A percentile compares a stretch with the other conserved stretches of the same genome.
These are phyloP conservation scores for Pythium angustatum DNA, from an alignment of 352 stramenopile genomes.

Conservation along the genomic window DNA sequence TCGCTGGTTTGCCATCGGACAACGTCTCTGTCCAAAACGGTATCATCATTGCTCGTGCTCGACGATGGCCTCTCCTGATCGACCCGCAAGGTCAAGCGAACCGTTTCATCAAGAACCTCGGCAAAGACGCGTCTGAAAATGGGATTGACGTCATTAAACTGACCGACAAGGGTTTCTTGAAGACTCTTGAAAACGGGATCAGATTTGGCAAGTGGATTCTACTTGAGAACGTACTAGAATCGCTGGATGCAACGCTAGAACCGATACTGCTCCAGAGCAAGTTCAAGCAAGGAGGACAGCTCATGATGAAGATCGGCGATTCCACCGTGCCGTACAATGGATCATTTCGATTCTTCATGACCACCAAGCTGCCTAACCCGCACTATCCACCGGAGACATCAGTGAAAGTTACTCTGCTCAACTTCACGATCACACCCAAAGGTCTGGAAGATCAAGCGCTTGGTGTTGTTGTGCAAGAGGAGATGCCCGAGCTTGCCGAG, in stretches of 20 bases:
- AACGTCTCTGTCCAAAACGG: conserved; percentile 92
- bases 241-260: conserved; percentile 88
- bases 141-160: conserved; percentile 85
- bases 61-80: conserved; percentile 91
- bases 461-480: conserved; percentile 91
- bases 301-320: conserved; percentile 94
- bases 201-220: conserved; percentile 93
- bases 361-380: conserved; percentile 91
- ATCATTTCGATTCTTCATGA: conserved; percentile 93
- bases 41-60: conserved; percentile 90
- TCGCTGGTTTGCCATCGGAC: conserved; percentile 90
- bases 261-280: conserved; percentile 91
- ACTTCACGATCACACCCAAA: conserved; percentile 92
- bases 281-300: conserved; percentile 91
- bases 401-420: conserved; percentile 92
- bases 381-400: conserved; percentile 93
- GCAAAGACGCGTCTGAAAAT: conserved; percentile 83
- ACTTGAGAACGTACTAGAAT: conserved; percentile 87
- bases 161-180: conserved; percentile 80
- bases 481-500: conserved; percentile 92
- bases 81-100: conserved; percentile 93
- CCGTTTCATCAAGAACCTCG: conserved; percentile 93
- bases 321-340: conserved; percentile 91
- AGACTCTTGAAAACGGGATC: conserved; percentile 90
- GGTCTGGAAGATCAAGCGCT: conserved; percentile 91